Conservation (phyloP, 2,329 filamentous ascomycete species). For the Epicoccum sorghinum region DNA sequence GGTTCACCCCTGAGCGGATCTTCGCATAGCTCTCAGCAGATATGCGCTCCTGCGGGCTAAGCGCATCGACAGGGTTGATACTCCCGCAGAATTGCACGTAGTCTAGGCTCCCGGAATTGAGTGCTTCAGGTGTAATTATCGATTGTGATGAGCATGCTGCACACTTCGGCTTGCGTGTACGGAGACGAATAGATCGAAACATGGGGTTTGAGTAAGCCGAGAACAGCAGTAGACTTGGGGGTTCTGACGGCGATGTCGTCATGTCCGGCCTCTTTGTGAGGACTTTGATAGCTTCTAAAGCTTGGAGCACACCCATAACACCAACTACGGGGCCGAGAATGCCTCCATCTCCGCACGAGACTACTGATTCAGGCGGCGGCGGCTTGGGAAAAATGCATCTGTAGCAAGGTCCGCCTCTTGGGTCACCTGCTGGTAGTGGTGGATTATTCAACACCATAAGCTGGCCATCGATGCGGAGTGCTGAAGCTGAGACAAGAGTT, state of each 20-base stretch:
- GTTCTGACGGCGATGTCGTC: conserved; percentile 23
- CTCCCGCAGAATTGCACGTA: conserved; percentile 87
- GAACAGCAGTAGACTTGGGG: conserved; percentile 59
- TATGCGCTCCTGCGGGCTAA: conserved; percentile 71
- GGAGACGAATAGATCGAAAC: conserved; percentile 79
- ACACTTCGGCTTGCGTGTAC: conserved; percentile 71
- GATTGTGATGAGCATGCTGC: conserved; percentile 73
- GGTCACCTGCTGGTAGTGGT: conserved; percentile 63
- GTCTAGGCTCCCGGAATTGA: conserved; percentile 72
- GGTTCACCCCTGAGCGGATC: conserved; percentile 38
- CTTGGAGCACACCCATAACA: conserved; percentile 90
- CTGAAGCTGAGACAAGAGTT: conserved; percentile 86
- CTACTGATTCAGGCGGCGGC: conserved; percentile 79
- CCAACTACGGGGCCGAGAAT: conserved; percentile 93
- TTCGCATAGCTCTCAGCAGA: conserved; percentile 66
- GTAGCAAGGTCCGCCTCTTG: conserved; percentile 81
- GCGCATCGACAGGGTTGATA: conserved; percentile 58
- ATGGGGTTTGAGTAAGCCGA: conserved; percentile 59
- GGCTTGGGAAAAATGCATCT: conserved; percentile 90
- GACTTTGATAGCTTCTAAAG: conserved; percentile 86
- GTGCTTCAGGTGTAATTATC: conserved; percentile 66
- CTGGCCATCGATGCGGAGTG: conserved; percentile 87
- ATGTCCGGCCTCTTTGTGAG: conserved; percentile 56
- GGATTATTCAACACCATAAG: conserved; percentile 87
- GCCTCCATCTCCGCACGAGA: conserved; percentile 90